Evolutionary conservation across 106 monocot species (phyloP), one percentile per base, ranked within the genome.

Genomic region (Alisma plantagoaquatica): DNA sequence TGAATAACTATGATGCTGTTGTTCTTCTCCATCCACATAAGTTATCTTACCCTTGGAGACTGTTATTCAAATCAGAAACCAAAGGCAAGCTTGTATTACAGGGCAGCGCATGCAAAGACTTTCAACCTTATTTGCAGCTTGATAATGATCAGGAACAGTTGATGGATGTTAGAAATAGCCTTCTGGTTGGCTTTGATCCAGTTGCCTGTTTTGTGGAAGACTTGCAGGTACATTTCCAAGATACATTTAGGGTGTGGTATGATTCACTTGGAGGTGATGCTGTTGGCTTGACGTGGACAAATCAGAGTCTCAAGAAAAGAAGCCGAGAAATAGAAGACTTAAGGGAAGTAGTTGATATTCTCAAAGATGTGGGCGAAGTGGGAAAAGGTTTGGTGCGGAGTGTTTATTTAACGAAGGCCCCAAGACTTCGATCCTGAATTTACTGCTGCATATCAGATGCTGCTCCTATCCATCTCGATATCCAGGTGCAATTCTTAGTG

Each of bases 1-100:
- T 98, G 62, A 77, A 78, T 47, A 85, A 82, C 47, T 98, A 90
- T 65, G 98, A 90, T 77, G 98, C 98, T 3, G 69, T 98, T 1
- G 57, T 90, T 43, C 66, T 85, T 60, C 74, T 98, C 23, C 98
- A 98, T 50, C 67, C 47, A 32, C 76, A 98, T 18, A 85, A 75
- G 33, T 75, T 98, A 25, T 48, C 75, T 3, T 72, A 64, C 69
- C 90, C 98, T 28, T 66, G 72, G 4, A 73, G 79, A 22, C 80
- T 98, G 41, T 85, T 90, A 62, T 90, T 85, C 38, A 78, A 89
- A 16, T 48, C 71, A 43, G 72, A 76, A 27, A 62, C 64, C 31
- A 67, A 49, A 98, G 98, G 90, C 55, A 90, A 82, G 66, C 71
- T 69, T 41, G 69, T 98, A 33, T 70, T 85, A 43, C 31, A 29